These are phyloP conservation scores for Leptoxyphium fumago DNA, from an alignment of 2,329 filamentous ascomycete genomes.

Conservation along the genomic window DNA sequence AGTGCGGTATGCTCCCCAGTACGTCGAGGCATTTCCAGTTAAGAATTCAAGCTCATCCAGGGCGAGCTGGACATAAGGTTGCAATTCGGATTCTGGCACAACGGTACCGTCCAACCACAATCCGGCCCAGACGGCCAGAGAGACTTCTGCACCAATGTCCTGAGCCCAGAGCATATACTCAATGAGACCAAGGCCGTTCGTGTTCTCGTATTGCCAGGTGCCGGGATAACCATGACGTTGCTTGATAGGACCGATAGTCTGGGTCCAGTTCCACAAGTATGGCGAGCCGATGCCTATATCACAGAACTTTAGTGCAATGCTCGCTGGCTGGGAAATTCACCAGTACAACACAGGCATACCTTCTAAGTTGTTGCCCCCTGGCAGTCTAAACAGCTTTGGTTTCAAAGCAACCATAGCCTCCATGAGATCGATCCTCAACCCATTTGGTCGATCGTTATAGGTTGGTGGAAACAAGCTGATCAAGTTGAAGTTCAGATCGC, in stretches of 20 bases:
- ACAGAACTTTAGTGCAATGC: no score
- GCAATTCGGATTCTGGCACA: conserved; percentile 32
- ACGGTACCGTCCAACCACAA: conserved; percentile 39
- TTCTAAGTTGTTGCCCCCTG: conserved; percentile 40
- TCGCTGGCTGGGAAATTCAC: no score
- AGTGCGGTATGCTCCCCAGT: conserved; percentile 44
- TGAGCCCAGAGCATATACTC: conserved; percentile 44
- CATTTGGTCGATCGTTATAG: conserved; percentile 38
- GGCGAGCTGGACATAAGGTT: conserved; percentile 38
- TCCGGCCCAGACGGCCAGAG: conserved; percentile 45
- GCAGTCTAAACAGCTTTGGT: conserved; percentile 34
- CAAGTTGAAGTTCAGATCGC: conserved; percentile 35
- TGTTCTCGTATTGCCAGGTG: conserved; percentile 47
- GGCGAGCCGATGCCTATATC: conserved; percentile 7
- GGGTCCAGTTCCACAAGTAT: conserved; percentile 33
- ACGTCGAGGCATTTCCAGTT: conserved; percentile 36
- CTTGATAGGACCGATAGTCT: conserved; percentile 39
- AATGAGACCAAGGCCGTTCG: conserved; percentile 45
- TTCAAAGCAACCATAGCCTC: conserved; percentile 21
- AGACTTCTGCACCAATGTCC: conserved; percentile 43
- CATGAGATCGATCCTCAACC: conserved; percentile 35
- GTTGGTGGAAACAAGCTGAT: conserved; percentile 41
- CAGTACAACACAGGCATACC: conserved; percentile 20
- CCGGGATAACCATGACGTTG: conserved; percentile 38
- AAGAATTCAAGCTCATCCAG: conserved; percentile 51